Percentiles rank a stretch among this genome's conserved stretches.
Evolutionary conservation across 257 asterid species (phyloP).

Genomic region (Voacanga thouarsii): DNA sequence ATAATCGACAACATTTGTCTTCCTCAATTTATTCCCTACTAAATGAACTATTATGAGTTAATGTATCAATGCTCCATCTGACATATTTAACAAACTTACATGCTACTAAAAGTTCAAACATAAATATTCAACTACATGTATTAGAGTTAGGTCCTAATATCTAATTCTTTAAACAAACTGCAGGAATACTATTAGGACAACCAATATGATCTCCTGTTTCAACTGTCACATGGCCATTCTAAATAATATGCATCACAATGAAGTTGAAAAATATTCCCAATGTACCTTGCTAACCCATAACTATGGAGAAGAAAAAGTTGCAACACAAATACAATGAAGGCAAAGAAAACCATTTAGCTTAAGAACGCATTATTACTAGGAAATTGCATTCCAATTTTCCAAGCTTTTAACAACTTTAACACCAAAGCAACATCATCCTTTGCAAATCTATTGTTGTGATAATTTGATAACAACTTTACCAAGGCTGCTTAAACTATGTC

Average conservation of each 20-base stretch:
- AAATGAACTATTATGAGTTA: no score
- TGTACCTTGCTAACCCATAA: no score
- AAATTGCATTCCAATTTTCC: constrained; percentile 76
- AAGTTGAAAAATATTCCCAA: no score
- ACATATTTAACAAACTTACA: not conserved
- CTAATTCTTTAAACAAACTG: not conserved
- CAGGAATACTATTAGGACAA: not conserved
- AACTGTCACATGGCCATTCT: not conserved
- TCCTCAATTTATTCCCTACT: no score
- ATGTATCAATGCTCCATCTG: not conserved
- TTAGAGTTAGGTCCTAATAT: not conserved
- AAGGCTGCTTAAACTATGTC: no score
- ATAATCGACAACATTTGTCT: no score
- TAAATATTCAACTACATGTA: not conserved
- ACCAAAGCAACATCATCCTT: constrained; percentile 65
- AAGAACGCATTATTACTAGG: constrained; percentile 59
- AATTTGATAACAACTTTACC: no score
- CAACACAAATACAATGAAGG: not conserved
- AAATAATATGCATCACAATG: no score
- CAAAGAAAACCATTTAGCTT: not conserved
- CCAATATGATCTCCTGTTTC: not conserved
- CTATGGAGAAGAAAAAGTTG: not conserved
- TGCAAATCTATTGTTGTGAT: constrained; percentile 69
- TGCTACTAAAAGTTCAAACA: not conserved
- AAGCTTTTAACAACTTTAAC: constrained; percentile 62